These are phyloP conservation scores for Mycena leptocephala DNA, from an alignment of 768 basidiomycete species.

Conservation along the genomic window DNA sequence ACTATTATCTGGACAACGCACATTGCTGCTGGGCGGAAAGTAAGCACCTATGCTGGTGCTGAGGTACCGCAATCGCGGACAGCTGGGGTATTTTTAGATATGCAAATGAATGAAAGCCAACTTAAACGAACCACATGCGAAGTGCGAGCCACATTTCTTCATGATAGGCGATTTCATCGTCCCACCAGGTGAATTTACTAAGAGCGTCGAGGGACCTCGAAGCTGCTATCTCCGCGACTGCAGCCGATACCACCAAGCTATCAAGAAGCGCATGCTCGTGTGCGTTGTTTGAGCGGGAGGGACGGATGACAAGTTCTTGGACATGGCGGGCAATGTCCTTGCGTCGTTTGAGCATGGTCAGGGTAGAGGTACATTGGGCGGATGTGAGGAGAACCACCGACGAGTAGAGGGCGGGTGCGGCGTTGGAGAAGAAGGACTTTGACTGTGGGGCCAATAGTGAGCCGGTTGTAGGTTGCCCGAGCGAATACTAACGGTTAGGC, in stretches of 20 bases:
- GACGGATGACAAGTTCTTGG: conserved; percentile 68
- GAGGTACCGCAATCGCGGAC: conserved; percentile 75
- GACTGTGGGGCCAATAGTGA: conserved; percentile 58
- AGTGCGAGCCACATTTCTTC: conserved; percentile 89
- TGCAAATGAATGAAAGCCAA: neutral
- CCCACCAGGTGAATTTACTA: conserved; percentile 80
- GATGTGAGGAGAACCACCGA: conserved; percentile 69
- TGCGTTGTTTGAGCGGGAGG: conserved; percentile 49
- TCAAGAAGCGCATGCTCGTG: conserved; percentile 43
- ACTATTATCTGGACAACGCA: conserved; percentile 51
- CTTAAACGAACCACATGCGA: conserved; percentile 74
- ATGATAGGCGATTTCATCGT: conserved; percentile 74
- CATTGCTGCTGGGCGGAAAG: conserved; percentile 76
- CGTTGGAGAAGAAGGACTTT: conserved; percentile 64
- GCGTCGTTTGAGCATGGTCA: conserved; percentile 72
- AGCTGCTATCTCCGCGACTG: conserved; percentile 66
- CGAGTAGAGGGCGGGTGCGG: conserved; percentile 74
- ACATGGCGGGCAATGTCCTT: conserved; percentile 80
- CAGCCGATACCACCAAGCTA: conserved; percentile 62
- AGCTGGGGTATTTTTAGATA: conserved; percentile 57
- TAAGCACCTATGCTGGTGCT: conserved; percentile 75
- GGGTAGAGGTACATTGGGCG: conserved; percentile 74
- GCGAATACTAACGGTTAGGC: conserved; percentile 67
- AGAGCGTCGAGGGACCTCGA: conserved; percentile 74
- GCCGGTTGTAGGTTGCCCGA: neutral